Conservation (phyloP, 257 asterid genomes). For the Solanum pennellii region DNA sequence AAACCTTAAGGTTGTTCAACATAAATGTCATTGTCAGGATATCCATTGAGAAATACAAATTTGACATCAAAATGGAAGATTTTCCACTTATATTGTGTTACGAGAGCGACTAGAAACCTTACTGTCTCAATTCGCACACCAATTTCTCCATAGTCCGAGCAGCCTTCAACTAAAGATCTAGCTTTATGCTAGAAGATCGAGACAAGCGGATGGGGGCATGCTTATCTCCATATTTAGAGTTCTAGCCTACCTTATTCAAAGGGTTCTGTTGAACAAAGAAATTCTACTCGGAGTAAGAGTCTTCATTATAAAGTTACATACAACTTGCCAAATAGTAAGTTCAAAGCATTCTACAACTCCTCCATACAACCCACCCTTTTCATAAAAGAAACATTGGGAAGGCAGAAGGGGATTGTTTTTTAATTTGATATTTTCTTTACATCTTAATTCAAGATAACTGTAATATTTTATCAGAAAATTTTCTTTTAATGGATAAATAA, state of each 20-base stretch:
- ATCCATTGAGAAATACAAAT: too few relatives aligned
- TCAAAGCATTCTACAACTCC: background rate
- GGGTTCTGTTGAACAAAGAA: constrained; percentile 45
- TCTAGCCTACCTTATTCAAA: constrained; percentile 37
- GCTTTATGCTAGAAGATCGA: too few relatives aligned
- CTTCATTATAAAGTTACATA: constrained; percentile 59
- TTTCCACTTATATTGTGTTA: too few relatives aligned
- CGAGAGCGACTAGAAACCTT: too few relatives aligned
- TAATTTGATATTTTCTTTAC: background rate
- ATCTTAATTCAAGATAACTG: background rate
- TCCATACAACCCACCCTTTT: background rate
- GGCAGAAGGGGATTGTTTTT: background rate
- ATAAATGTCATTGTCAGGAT: too few relatives aligned
- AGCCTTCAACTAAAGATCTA: too few relatives aligned
- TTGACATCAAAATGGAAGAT: too few relatives aligned
- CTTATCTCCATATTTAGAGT: too few relatives aligned
- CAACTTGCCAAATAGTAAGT: constrained; percentile 91
- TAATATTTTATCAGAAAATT: background rate
- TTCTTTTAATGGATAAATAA: background rate
- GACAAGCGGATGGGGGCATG: too few relatives aligned
- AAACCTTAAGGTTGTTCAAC: too few relatives aligned
- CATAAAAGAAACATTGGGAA: background rate
- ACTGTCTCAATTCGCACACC: too few relatives aligned
- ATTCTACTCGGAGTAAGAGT: constrained; percentile 37
- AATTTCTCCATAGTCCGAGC: too few relatives aligned